phyloP scores from a whole-genome alignment of 192 early-diverging fungal genomes.

The Borealophlyctis nickersoniae region DNA sequence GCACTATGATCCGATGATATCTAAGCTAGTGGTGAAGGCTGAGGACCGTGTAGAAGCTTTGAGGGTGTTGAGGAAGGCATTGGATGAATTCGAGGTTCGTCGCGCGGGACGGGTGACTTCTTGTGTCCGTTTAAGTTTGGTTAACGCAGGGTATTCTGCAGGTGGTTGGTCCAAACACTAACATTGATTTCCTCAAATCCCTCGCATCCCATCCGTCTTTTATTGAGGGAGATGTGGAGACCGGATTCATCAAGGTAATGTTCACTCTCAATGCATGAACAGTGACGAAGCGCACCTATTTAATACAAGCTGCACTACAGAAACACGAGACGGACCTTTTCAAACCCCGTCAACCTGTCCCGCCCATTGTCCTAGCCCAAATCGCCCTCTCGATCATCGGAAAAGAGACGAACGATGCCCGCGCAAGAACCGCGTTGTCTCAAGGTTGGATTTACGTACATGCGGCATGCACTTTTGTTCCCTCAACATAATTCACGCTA shows the following conservation, averaged over 20 bases:
- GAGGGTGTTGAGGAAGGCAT: conserved; percentile 71
- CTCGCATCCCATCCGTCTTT: conserved; percentile 80
- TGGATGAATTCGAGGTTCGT: conserved; percentile 82
- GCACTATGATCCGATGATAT: conserved; percentile 94
- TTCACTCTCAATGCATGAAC: conserved; percentile 7
- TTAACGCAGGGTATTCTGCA: conserved; percentile 19
- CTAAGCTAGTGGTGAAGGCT: conserved; percentile 87
- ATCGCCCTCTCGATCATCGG: conserved; percentile 59
- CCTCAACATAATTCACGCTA: background rate
- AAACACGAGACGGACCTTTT: conserved; percentile 71
- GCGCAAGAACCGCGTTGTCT: background rate
- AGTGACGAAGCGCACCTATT: background rate
- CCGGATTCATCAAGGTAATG: conserved; percentile 90
- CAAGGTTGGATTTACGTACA: too few relatives aligned
- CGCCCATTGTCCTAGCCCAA: conserved; percentile 56
- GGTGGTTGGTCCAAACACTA: conserved; percentile 87
- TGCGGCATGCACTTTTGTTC: background rate
- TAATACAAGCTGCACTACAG: conserved; percentile 20
- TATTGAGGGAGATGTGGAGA: conserved; percentile 84
- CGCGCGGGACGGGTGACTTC: background rate
- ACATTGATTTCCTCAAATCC: conserved; percentile 85
- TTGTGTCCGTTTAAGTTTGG: too few relatives aligned
- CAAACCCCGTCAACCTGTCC: conserved; percentile 27
- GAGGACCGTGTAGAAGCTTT: conserved; percentile 79
- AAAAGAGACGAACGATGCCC: conserved; percentile 13